phyloP scores from a whole-genome alignment of 2,329 filamentous ascomycete genomes.

The Calonectria hongkongensis region DNA sequence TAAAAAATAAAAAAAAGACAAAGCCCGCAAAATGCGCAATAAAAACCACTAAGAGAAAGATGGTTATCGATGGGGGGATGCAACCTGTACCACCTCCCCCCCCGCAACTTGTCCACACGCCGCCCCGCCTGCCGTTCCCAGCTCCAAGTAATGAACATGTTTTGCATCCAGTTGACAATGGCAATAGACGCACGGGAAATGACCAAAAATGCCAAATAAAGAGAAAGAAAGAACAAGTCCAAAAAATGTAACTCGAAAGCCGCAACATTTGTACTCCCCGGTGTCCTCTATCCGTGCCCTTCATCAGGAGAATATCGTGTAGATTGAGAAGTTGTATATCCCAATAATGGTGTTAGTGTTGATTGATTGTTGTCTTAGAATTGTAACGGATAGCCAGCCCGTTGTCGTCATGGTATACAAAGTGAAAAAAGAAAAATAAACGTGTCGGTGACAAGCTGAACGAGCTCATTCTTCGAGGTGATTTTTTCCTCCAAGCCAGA shows the following conservation, averaged over 20 bases:
- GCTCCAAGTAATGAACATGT: conserved; percentile 25
- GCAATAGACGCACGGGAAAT: conserved; percentile 36
- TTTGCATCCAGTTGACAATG: conserved; percentile 29
- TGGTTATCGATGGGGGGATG: conserved; percentile 12
- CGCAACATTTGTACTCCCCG: conserved; percentile 52
- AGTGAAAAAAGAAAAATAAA: conserved; percentile 47
- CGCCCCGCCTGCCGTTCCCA: conserved; percentile 24
- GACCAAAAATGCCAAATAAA: conserved; percentile 14
- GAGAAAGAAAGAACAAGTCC: conserved; percentile 12
- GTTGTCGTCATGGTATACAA: conserved; percentile 55
- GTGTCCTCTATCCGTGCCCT: conserved; percentile 54
- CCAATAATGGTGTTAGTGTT: conserved; percentile 44
- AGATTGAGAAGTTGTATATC: conserved; percentile 46
- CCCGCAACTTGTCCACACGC: conserved; percentile 24
- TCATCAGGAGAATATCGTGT: conserved; percentile 51
- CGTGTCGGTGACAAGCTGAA: conserved; percentile 33
- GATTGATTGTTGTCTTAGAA: conserved; percentile 18
- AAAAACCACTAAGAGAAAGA: conserved; percentile 12
- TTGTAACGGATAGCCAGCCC: conserved; percentile 47
- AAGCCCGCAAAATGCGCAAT: conserved; percentile 15
- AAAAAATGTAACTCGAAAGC: conserved; percentile 35
- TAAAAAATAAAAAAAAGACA: conserved; percentile 1
- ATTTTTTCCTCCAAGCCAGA: conserved; percentile 38
- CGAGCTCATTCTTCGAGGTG: conserved; percentile 24
- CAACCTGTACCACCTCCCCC: conserved; percentile 7